phyloP scores from a whole-genome alignment of 306 rosid species.

The Dryas drummondii region DNA sequence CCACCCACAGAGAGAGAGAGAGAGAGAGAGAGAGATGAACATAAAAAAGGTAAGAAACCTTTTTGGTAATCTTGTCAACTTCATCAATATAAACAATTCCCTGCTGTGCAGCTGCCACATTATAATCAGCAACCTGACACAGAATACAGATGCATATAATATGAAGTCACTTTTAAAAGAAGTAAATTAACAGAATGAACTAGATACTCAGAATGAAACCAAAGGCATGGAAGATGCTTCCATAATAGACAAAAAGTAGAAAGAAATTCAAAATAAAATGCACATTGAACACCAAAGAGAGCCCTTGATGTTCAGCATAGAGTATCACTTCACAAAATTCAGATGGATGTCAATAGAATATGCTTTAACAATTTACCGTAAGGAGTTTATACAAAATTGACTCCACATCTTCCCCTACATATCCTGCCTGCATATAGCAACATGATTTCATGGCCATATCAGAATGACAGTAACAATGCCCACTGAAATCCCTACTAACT shows the following conservation, averaged over 20 bases:
- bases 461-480: not conserved
- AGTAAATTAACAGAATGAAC: not conserved
- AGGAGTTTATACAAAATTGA: conserved; percentile 93
- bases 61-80: conserved; percentile 97
- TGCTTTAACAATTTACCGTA: conserved; percentile 43
- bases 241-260: not conserved
- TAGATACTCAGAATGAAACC: not conserved
- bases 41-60: conserved; percentile 43
- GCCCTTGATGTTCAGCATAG: not conserved
- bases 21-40: not conserved
- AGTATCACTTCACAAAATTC: not conserved
- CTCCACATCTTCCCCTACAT: conserved; percentile 99
- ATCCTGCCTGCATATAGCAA: conserved; percentile 78
- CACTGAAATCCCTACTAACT: conserved; percentile 2
- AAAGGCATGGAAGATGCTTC: not conserved
- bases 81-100: conserved; percentile 98
- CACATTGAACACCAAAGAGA: not conserved
- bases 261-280: not conserved
- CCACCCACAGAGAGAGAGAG: not conserved
- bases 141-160: conserved; percentile 9
- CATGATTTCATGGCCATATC: conserved; percentile 19
- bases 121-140: conserved; percentile 87
- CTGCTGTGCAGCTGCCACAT: conserved; percentile 92
- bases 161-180: not conserved
- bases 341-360: not conserved